Conservation (phyloP, 306 rosid genomes). For the Arachis hypogaea region DNA sequence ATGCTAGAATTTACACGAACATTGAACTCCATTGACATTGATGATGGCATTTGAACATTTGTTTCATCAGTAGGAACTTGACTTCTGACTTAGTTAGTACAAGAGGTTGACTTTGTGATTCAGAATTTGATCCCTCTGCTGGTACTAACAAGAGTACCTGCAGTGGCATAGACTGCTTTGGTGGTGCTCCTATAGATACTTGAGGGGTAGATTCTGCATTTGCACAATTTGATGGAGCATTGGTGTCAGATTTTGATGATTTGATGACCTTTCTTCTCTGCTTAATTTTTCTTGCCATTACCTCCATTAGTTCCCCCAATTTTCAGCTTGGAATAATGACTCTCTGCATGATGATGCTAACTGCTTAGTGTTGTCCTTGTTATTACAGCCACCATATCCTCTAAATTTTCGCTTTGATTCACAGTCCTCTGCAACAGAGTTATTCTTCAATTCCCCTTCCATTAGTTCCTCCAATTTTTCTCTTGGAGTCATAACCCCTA, state of each 20-base stretch:
- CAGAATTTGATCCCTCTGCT: slow-evolving; percentile 7
- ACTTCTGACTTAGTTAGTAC: background rate
- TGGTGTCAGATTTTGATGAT: slow-evolving; percentile 23
- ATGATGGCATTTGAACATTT: slow-evolving; percentile 1
- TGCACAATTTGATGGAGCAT: slow-evolving; percentile 14
- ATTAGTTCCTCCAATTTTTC: background rate
- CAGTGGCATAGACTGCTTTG: background rate
- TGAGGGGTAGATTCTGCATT: background rate
- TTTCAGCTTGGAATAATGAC: slow-evolving; percentile 5
- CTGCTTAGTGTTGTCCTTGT: too few species aligned
- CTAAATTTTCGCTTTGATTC: background rate
- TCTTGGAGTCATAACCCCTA: slow-evolving; percentile 13
- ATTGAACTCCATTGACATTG: slow-evolving; percentile 11
- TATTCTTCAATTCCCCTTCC: slow-evolving; percentile 21
- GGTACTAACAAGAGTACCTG: background rate
- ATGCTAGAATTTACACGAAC: background rate
- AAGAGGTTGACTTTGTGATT: background rate
- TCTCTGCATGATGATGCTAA: background rate
- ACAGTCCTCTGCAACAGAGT: background rate
- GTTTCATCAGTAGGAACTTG: background rate
- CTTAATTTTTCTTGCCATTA: background rate
- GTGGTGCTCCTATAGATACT: background rate
- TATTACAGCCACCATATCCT: too few species aligned
- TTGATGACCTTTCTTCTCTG: slow-evolving; percentile 11
- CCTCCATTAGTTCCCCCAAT: slow-evolving; percentile 1